These are phyloP conservation scores for Solanum hybrid DNA, from an alignment of 305 asterid species.

Conservation along the genomic window DNA sequence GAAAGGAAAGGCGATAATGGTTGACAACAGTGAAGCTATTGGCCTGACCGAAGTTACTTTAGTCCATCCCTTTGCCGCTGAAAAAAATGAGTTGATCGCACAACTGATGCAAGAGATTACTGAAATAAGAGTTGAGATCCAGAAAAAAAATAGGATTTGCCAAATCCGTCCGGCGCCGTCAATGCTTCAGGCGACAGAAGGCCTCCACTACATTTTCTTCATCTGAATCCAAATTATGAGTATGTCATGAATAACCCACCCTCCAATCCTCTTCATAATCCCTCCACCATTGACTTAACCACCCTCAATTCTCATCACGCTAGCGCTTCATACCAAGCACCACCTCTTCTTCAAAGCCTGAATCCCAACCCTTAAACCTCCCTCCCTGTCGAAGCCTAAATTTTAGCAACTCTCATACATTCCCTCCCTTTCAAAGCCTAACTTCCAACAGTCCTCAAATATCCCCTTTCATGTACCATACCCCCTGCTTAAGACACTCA, in stretches of 20 bases:
- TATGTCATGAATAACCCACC: background rate
- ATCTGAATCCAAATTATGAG: background rate
- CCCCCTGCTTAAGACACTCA: background rate
- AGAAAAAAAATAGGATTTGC: background rate
- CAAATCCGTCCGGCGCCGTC: accelerated
- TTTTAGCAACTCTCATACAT: background rate
- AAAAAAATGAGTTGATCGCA: background rate
- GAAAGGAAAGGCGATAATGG: background rate
- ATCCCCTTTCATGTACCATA: background rate
- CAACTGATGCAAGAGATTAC: background rate
- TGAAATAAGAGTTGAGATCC: background rate
- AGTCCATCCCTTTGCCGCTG: background rate
- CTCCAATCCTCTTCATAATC: background rate
- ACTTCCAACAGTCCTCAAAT: background rate
- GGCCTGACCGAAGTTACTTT: background rate
- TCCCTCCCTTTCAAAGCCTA: background rate
- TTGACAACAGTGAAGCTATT: background rate
- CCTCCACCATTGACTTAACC: background rate
- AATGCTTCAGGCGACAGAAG: background rate
- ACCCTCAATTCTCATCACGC: background rate
- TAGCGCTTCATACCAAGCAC: background rate
- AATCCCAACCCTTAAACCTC: background rate
- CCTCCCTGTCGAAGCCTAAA: background rate
- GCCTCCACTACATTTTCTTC: background rate
- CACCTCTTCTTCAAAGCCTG: background rate